Conservation (phyloP, 805 yeast species). For the Millerozyma acaciae region DNA sequence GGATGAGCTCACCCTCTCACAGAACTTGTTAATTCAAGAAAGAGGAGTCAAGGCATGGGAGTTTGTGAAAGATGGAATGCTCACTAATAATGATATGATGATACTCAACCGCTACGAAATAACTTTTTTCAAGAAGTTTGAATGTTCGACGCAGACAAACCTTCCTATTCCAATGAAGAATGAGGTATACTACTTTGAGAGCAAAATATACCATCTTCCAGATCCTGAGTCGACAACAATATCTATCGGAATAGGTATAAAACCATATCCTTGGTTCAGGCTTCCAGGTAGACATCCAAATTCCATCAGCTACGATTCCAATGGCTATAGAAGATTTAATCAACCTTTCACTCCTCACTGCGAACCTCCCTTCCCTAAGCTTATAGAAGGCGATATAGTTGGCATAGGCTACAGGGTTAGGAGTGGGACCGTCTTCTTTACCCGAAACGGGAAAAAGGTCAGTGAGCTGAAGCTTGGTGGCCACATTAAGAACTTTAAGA, state of each 20-base stretch:
- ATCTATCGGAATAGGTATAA: conserved; percentile 76
- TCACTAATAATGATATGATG: conserved; percentile 51
- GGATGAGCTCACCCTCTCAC: conserved; percentile 52
- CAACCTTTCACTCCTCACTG: conserved; percentile 58
- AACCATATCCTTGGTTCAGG: conserved; percentile 91
- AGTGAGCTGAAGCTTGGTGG: conserved; percentile 80
- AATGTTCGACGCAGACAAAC: conserved; percentile 71
- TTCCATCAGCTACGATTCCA: conserved; percentile 84
- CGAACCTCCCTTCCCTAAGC: conserved; percentile 53
- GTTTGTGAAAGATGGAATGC: conserved; percentile 56
- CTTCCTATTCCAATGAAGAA: conserved; percentile 79
- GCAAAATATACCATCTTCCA: conserved; percentile 71
- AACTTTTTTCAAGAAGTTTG: conserved; percentile 53
- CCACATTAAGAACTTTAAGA: conserved; percentile 67
- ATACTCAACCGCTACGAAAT: conserved; percentile 66
- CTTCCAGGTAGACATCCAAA: conserved; percentile 88
- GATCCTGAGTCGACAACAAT: conserved; percentile 52
- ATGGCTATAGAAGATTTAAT: conserved; percentile 74
- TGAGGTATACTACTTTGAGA: conserved; percentile 86
- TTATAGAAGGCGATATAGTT: conserved; percentile 82
- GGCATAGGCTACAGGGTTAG: conserved; percentile 87
- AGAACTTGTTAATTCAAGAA: conserved; percentile 68
- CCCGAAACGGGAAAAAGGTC: conserved; percentile 88
- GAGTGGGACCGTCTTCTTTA: conserved; percentile 85
- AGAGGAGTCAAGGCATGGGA: conserved; percentile 92